These are phyloP conservation scores for Xanthoparmelia taractica DNA, from an alignment of 495 filamentous ascomycete species.

Conservation along the genomic window DNA sequence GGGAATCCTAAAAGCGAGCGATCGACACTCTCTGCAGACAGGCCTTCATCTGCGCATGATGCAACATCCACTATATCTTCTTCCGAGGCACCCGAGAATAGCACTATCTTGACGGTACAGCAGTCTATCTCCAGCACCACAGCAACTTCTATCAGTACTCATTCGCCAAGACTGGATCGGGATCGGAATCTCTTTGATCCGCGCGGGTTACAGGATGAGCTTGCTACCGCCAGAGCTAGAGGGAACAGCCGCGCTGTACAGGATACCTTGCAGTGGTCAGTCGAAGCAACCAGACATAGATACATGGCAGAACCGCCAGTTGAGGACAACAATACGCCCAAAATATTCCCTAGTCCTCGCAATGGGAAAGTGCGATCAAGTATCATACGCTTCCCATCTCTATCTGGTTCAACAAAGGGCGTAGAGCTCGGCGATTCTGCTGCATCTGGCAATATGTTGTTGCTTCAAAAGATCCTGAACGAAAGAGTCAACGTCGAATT, in stretches of 20 bases:
- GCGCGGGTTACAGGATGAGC: conserved; percentile 13
- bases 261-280: conserved; percentile 16
- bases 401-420: conserved; percentile 12
- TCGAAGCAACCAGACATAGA: conserved; percentile 14
- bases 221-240: conserved; percentile 14
- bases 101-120: conserved; percentile 5
- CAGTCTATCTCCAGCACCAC: conserved; percentile 5
- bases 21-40: not conserved
- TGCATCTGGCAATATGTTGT: conserved; percentile 12
- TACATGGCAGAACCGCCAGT: conserved; percentile 10
- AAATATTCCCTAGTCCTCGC: conserved; percentile 2
- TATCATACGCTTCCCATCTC: conserved; percentile 6
- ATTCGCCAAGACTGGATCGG: not conserved
- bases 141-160: conserved; percentile 7
- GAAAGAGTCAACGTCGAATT: conserved; percentile 11
- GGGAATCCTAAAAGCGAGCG: not conserved
- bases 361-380: conserved; percentile 6
- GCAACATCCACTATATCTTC: conserved; percentile 5
- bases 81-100: not conserved
- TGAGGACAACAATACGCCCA: not conserved
- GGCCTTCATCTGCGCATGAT: conserved; percentile 1
- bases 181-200: conserved; percentile 14
- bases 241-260: conserved; percentile 10
- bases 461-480: conserved; percentile 9
- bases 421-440: conserved; percentile 14